Conservation (phyloP, 2,329 filamentous ascomycete species). For the Fusarium nurragi region DNA sequence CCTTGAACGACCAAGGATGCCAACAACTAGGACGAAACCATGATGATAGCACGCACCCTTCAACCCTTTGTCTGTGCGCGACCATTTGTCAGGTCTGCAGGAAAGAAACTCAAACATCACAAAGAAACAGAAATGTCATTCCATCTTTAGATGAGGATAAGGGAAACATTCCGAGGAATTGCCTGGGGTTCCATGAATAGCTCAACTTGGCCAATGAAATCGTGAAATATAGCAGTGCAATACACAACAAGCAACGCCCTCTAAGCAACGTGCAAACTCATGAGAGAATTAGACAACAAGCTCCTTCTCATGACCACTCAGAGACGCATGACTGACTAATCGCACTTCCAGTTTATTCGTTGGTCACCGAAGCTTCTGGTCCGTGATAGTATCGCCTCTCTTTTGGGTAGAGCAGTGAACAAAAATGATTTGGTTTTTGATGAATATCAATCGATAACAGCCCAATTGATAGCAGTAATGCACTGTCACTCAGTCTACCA, state of each 20-base stretch:
- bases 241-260: too few relatives aligned
- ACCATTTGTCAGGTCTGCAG: neutral
- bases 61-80: neutral
- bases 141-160: neutral
- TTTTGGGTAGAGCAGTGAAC: slow-evolving; percentile 7
- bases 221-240: too few relatives aligned
- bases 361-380: slow-evolving; percentile 37
- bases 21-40: neutral
- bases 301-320: neutral
- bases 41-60: neutral
- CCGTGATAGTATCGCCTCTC: slow-evolving; percentile 15
- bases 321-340: slow-evolving; percentile 26
- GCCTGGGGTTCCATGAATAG: slow-evolving; percentile 1
- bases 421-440: slow-evolving; percentile 5
- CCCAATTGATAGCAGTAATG: neutral
- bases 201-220: neutral
- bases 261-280: neutral
- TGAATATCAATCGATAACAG: slow-evolving; percentile 11
- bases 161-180: neutral
- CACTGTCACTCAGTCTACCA: neutral
- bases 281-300: neutral
- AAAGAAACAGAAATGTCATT: slow-evolving; percentile 9
- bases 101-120: slow-evolving; percentile 1
- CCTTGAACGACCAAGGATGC: slow-evolving; percentile 3
- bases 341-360: neutral